Conservation (phyloP, 1,139 yeast species). For the Hansenula sp. region DNA sequence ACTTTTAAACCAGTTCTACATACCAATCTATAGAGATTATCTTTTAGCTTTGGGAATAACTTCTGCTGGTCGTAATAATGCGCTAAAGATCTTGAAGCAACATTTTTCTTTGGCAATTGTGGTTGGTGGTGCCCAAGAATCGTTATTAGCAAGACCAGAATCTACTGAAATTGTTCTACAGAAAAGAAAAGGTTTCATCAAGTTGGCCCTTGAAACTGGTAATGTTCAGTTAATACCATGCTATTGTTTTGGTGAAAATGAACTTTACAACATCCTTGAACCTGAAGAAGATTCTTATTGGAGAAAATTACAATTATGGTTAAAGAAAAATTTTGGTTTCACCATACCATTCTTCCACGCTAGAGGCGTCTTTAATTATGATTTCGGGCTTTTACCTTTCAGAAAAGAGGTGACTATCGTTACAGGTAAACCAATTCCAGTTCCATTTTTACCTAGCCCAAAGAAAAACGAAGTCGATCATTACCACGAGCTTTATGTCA, state of each 20-base stretch:
- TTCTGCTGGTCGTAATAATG: constrained; percentile 76
- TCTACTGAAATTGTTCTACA: constrained; percentile 61
- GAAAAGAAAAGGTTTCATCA: constrained; percentile 84
- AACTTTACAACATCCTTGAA: constrained; percentile 59
- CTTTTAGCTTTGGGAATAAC: constrained; percentile 77
- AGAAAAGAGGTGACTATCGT: constrained; percentile 77
- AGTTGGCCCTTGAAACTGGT: constrained; percentile 76
- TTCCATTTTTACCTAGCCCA: constrained; percentile 49
- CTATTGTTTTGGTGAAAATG: constrained; percentile 91
- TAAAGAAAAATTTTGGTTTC: constrained; percentile 70
- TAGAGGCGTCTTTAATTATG: constrained; percentile 87
- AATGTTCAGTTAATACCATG: constrained; percentile 81
- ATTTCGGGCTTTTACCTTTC: constrained; percentile 86
- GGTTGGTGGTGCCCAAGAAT: constrained; percentile 94
- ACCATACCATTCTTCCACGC: constrained; percentile 92
- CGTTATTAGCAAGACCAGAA: constrained; percentile 64
- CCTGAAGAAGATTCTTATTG: constrained; percentile 52
- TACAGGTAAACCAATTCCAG: constrained; percentile 75
- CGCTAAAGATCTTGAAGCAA: constrained; percentile 61
- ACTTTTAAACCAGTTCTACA: constrained; percentile 71
- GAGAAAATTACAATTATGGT: constrained; percentile 58
- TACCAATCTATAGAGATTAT: constrained; percentile 91
- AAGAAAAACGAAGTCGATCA: constrained; percentile 51
- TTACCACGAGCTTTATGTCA: constrained; percentile 71
- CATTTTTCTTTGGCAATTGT: constrained; percentile 82